Evolutionary conservation across 1,284 basidiomycete genomes (phyloP), one percentile per base, ranked within the genome.

Genomic region (Neolentinus lepideus): DNA sequence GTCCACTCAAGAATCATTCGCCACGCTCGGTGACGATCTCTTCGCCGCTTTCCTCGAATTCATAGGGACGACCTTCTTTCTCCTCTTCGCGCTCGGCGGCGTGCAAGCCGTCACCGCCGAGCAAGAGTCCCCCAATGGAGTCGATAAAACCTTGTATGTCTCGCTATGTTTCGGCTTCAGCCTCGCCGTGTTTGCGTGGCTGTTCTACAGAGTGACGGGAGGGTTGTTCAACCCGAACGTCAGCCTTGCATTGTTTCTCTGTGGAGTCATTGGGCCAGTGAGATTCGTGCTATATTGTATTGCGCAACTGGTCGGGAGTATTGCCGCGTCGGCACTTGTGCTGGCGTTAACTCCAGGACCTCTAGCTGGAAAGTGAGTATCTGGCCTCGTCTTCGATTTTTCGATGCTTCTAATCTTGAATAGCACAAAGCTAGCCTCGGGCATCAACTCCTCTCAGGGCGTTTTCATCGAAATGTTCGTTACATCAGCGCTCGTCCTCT

Each of bases 391-490:
- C 26, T 6, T 2, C 36, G 11, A 16, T 56, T 12, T 46, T 52
- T 51, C 24, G 48, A 43, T 25, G 51, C 47, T 26, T 25, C 9
- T 24, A n/a, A 33, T 58, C 51, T 60, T 35, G 56, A 63, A 22
- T 51, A 84, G 81, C 60, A 80, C 78, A 14, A 66, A 67, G 58
- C 68, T 81, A n/a, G 68, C 68, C 2, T 60, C 66, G 19, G 75
- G 74, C 1, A 69, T 78, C 51, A 83, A 76, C 64, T 58, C 66
- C 1, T 75, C 78, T 2, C 80, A 85, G 66, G 85, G 76, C 4
- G 74, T 88, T 3, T 88, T 88, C 69, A 85, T 88, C 61, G 85
- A 88, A 66, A 83, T 85, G 79, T 87, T 89, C 68, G 78, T 81
- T 58, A 88, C 85, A 2, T 69, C 77, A 2, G 69, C 75, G n/a